Conservation (phyloP, 345 rosid species). For the Syzygium aqueum region DNA sequence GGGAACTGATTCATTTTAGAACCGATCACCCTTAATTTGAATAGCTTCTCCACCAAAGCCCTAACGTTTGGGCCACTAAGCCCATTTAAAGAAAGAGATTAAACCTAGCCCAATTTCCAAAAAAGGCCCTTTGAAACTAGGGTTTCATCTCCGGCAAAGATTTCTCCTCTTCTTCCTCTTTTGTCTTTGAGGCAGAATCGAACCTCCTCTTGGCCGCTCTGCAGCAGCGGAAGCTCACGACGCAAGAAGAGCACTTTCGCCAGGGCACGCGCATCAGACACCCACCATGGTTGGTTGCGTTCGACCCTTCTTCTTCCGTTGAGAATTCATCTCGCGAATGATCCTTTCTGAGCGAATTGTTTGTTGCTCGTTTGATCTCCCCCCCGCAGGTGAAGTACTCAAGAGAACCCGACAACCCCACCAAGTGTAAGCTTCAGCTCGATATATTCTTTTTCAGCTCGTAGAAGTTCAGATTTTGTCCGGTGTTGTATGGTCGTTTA, state of each 20-base stretch:
- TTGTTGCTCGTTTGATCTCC: neutral
- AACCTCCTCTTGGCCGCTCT: neutral
- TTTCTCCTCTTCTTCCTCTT: neutral
- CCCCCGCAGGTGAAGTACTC: slow-evolving; percentile 58
- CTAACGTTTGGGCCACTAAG: neutral
- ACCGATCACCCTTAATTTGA: neutral
- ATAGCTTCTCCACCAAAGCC: neutral
- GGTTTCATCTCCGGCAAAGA: neutral
- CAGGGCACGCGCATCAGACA: neutral
- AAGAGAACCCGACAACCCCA: slow-evolving; percentile 63
- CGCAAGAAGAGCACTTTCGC: neutral
- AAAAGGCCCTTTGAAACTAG: neutral
- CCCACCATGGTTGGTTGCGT: neutral
- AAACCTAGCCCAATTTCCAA: neutral
- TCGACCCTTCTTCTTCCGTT: neutral
- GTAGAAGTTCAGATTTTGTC: neutral
- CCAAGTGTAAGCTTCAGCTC: slow-evolving; percentile 43
- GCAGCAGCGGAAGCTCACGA: neutral
- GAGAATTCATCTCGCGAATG: neutral
- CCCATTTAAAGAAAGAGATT: neutral
- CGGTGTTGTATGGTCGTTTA: neutral
- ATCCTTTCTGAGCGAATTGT: neutral
- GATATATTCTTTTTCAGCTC: neutral
- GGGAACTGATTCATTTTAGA: too few relatives aligned
- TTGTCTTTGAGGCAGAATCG: neutral